Conservation (phyloP, 768 basidiomycete species). For the Hydnomerulius pinastri region DNA sequence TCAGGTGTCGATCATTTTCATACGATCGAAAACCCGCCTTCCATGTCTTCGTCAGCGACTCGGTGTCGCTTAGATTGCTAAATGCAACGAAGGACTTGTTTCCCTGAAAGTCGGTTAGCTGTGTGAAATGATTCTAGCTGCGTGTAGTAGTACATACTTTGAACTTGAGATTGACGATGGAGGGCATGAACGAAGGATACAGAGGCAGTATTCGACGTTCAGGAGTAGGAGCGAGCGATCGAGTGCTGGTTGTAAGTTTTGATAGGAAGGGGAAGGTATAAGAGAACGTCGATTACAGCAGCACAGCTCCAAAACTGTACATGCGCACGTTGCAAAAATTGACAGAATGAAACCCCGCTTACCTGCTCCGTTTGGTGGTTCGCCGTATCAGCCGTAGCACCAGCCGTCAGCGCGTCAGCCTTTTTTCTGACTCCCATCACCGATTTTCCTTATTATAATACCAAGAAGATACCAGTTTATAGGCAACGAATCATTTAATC, state of each 20-base stretch:
- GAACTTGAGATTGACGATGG: slow-evolving; percentile 86
- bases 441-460: neutral
- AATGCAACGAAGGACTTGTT: slow-evolving; percentile 96
- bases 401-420: neutral
- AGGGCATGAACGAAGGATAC: slow-evolving; percentile 53
- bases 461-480: neutral
- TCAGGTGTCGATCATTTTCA: slow-evolving; percentile 1
- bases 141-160: too few species aligned
- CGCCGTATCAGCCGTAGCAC: slow-evolving; percentile 8
- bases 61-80: slow-evolving; percentile 82
- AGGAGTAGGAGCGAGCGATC: slow-evolving; percentile 17
- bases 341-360: slow-evolving; percentile 37
- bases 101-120: slow-evolving; percentile 65
- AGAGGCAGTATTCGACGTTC: slow-evolving; percentile 1
- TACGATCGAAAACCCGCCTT: slow-evolving; percentile 52
- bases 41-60: slow-evolving; percentile 88
- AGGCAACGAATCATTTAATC: neutral
- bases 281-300: slow-evolving; percentile 23
- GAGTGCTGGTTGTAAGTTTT: slow-evolving; percentile 10
- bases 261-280: slow-evolving; percentile 20
- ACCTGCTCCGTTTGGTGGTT: slow-evolving; percentile 28
- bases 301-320: slow-evolving; percentile 10
- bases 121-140: too few species aligned
- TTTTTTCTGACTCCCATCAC: slow-evolving; percentile 11
- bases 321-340: slow-evolving; percentile 29